Percentiles rank a stretch among this genome's conserved stretches.
Conservation (phyloP, 176 grass and related monocot species). For the Carex kokanica region DNA sequence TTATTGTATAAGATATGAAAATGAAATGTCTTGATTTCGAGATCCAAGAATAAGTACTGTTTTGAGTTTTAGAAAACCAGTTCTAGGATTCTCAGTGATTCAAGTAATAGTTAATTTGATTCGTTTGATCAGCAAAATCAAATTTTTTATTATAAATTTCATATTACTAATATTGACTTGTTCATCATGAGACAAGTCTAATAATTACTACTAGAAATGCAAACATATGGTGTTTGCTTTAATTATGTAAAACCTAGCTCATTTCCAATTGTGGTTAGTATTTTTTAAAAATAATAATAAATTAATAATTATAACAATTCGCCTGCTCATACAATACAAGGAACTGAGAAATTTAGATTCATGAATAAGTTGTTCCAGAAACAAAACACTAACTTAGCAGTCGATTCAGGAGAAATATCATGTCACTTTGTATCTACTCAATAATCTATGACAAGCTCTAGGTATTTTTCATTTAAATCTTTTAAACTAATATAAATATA, state of each 20-base stretch:
- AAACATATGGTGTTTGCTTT: neutral
- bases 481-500: neutral
- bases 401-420: slow-evolving; percentile 7
- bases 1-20: neutral
- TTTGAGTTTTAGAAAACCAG: neutral
- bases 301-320: neutral
- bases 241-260: neutral
- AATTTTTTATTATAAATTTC: slow-evolving; percentile 1
- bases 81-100: neutral
- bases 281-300: neutral
- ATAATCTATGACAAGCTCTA: neutral
- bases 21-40: too few relatives aligned
- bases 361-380: too few relatives aligned
- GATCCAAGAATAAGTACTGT: neutral
- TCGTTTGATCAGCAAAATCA: slow-evolving; percentile 5
- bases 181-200: neutral
- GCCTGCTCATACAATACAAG: neutral
- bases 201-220: neutral
- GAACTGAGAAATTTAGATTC: neutral
- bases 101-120: neutral
- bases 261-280: neutral
- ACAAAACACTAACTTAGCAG: too few relatives aligned
- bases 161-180: neutral
- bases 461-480: neutral
- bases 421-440: neutral